Evolutionary conservation across 345 rosid species (phyloP).

Genomic region (sweet orange (Citrus sinensis)): DVS_A1.0 CM039169.1:26513001-26513500

Average conservation of each 20-base stretch:
- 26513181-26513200: not conserved
- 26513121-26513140: not conserved
- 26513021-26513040: constrained; percentile 90
- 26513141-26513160: not conserved
- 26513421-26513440: not conserved
- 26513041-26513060: constrained; percentile 83
- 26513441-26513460: not conserved
- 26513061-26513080: constrained; percentile 89
- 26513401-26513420: not conserved
- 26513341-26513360: constrained; percentile 10
- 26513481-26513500: not conserved
- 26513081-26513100: not conserved
- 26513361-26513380: not conserved
- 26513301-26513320: constrained; percentile 61
- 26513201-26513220: not conserved
- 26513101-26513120: not conserved
- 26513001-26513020: constrained; percentile 66
- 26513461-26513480: not conserved
- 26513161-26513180: not conserved
- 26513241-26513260: constrained; percentile 66
- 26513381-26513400: not conserved
- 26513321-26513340: constrained; percentile 81
- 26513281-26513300: constrained; percentile 69
- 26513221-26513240: constrained; percentile 81
- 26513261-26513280: constrained; percentile 53